Conservation (phyloP, 305 asterid species). For the Withania somnifera region DNA sequence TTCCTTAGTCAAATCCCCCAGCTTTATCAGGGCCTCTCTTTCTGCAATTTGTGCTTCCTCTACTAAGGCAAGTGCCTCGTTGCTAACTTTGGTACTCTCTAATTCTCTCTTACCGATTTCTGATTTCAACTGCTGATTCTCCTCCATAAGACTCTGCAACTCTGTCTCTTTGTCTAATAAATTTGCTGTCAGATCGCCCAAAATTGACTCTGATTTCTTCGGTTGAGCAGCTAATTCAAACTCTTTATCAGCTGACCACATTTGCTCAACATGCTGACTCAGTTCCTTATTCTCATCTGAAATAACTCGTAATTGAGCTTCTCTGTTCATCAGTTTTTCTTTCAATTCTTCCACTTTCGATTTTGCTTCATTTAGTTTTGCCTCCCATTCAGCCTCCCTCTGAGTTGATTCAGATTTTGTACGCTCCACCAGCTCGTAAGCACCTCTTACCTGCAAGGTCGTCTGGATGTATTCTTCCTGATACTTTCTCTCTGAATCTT, state of each 20-base stretch:
- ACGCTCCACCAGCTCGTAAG: slow-evolving; percentile 53
- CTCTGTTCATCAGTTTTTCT: slow-evolving; percentile 26
- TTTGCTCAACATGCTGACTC: slow-evolving; percentile 15
- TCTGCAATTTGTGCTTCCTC: slow-evolving; percentile 54
- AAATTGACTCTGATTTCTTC: slow-evolving; percentile 19
- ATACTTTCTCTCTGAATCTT: slow-evolving; percentile 58
- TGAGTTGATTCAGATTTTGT: slow-evolving; percentile 35
- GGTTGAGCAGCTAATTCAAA: slow-evolving; percentile 20
- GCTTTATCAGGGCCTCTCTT: slow-evolving; percentile 49
- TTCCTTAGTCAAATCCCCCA: slow-evolving; percentile 55
- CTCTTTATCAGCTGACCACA: slow-evolving; percentile 14
- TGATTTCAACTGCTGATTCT: slow-evolving; percentile 48
- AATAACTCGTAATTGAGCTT: slow-evolving; percentile 19
- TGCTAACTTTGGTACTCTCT: slow-evolving; percentile 23
- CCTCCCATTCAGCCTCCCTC: slow-evolving; percentile 49
- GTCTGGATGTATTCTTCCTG: slow-evolving; percentile 51
- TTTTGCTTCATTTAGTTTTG: slow-evolving; percentile 22
- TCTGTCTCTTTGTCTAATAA: slow-evolving; percentile 39
- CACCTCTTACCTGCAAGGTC: slow-evolving; percentile 49
- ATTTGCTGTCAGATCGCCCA: slow-evolving; percentile 34
- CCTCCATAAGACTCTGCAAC: slow-evolving; percentile 36
- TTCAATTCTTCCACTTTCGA: slow-evolving; percentile 42
- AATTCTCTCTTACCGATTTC: slow-evolving; percentile 37
- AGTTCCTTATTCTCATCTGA: slow-evolving; percentile 18
- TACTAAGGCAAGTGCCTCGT: slow-evolving; percentile 35